Evolutionary conservation across 2,329 filamentous ascomycete genomes (phyloP).

Genomic region (Orbilia blumenaviensis): DNA sequence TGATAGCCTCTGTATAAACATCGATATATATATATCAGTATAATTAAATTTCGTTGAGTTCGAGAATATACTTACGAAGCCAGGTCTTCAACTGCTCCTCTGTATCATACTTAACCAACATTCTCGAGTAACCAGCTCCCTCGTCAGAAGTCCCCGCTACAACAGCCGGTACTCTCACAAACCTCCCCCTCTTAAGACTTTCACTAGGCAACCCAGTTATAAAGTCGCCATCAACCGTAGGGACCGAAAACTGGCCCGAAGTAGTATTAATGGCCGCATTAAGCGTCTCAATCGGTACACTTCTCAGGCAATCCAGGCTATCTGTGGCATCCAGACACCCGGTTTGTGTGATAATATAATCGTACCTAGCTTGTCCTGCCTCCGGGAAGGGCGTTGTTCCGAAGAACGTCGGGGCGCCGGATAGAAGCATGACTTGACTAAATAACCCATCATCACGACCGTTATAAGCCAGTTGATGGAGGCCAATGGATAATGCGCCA

Average conservation of each 20-base stretch:
- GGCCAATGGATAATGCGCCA: conserved; percentile 65
- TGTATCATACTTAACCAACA: neutral
- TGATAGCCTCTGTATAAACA: neutral
- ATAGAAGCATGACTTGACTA: conserved; percentile 65
- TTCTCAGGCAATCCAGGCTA: conserved; percentile 73
- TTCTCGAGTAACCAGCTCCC: conserved; percentile 62
- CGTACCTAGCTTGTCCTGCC: conserved; percentile 54
- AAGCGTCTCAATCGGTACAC: conserved; percentile 69
- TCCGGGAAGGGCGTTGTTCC: neutral
- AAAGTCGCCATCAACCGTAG: conserved; percentile 68
- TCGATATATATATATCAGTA: neutral
- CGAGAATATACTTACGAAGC: neutral
- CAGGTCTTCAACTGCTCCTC: neutral
- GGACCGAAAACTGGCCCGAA: conserved; percentile 50
- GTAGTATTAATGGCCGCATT: conserved; percentile 64
- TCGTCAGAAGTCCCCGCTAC: conserved; percentile 73
- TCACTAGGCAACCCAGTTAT: conserved; percentile 66
- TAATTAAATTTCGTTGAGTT: no score
- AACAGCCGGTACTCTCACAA: conserved; percentile 72
- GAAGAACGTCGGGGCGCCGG: conserved; percentile 61
- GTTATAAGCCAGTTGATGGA: conserved; percentile 67
- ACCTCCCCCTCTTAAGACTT: conserved; percentile 68
- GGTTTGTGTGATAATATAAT: conserved; percentile 69
- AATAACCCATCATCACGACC: conserved; percentile 68
- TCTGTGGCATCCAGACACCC: conserved; percentile 69